Base-by-base conservation (phyloP, 2,329 filamentous ascomycete species). In the Fusarium tuaranense region DNA sequence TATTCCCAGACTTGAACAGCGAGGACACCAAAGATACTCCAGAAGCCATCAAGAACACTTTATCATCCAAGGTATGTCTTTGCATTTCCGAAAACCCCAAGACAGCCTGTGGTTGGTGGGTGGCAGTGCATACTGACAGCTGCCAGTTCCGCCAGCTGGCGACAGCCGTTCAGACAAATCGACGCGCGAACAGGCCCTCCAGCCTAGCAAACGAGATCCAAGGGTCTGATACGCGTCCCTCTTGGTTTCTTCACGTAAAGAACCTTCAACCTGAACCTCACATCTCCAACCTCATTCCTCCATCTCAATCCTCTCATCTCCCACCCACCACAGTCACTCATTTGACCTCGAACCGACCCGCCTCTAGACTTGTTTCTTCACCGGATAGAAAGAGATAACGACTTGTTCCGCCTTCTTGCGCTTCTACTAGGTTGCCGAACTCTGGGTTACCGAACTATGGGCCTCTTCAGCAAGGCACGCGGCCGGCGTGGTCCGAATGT, bases 401-500 rank as follows among this genome's bases (percentile, higher is more conserved):
- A 25, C 13, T 2, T 22, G 16, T 25, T 18, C 13, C 22, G 14
- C 22, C 14, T 18, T 27, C 22, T 20, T 13, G 44, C 48, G 38
- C 18, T 53, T 13, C 64, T 30, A 44, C 10, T 39, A 20, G 53
- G 64, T 38, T 57, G 30, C 25, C 51, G 34, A 30, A 68, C 36
- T 44, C 10, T 38, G 22, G 53, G 64, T 38, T 55, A 30, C 25
- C 51, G 36, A 30, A 68, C 36, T 51, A 80, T 80, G 79, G 75
- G 72, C n/a, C 65, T 71, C 51, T 67, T 76, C 16, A 71, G 64
- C 57, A 74, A 68, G 57, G 25, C 67, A 14, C 59, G 73, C 44
- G 63, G 68, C 8, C 67, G 67, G 14, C 74, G 69, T 13, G 65
- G 68, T n/a, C 70, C 69, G 27, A 69, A 74, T n/a, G 51, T 81